Conservation (phyloP, 2,329 filamentous ascomycete genomes). For the Calonectria hawksworthii region DNA sequence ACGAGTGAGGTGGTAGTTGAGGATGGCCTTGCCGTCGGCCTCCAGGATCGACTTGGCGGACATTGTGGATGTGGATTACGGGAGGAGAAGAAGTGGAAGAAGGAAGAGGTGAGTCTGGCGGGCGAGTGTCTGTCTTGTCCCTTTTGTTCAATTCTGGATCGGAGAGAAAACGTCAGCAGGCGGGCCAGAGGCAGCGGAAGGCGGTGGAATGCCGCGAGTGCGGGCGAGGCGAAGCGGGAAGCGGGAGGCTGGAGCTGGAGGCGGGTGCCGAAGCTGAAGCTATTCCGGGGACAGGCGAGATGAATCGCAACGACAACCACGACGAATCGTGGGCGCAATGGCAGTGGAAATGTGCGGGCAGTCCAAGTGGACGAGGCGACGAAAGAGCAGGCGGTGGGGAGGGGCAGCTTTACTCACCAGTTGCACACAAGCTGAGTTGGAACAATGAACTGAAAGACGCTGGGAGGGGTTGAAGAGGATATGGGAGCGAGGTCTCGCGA, state of each 20-base stretch:
- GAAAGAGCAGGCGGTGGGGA: slow-evolving; percentile 30
- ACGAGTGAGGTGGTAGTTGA: slow-evolving; percentile 99
- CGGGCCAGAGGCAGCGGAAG: slow-evolving; percentile 14
- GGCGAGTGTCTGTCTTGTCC: slow-evolving; percentile 46
- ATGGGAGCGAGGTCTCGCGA: slow-evolving; percentile 39
- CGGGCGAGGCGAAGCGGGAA: slow-evolving; percentile 25
- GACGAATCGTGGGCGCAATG: slow-evolving; percentile 25
- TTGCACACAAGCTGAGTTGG: slow-evolving; percentile 40
- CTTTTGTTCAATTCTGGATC: slow-evolving; percentile 43
- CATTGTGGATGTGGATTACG: slow-evolving; percentile 53
- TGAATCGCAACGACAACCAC: slow-evolving; percentile 29
- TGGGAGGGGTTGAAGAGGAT: slow-evolving; percentile 36
- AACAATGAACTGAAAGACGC: slow-evolving; percentile 39
- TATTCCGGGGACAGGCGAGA: slow-evolving; percentile 20
- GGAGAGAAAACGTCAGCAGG: slow-evolving; percentile 34
- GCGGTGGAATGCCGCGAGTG: slow-evolving; percentile 35
- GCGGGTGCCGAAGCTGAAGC: slow-evolving; percentile 24
- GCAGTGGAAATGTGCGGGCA: slow-evolving; percentile 20
- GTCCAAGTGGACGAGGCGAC: slow-evolving; percentile 31
- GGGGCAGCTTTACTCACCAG: slow-evolving; percentile 42
- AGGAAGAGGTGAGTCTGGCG: slow-evolving; percentile 27
- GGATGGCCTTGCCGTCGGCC: slow-evolving; percentile 99
- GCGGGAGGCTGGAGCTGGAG: slow-evolving; percentile 26
- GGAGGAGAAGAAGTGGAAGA: slow-evolving; percentile 34
- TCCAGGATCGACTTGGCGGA: slow-evolving; percentile 93